Evolutionary conservation across 2,329 filamentous ascomycete genomes (phyloP).

Genomic region (Teratosphaeria zuluensis): DNA sequence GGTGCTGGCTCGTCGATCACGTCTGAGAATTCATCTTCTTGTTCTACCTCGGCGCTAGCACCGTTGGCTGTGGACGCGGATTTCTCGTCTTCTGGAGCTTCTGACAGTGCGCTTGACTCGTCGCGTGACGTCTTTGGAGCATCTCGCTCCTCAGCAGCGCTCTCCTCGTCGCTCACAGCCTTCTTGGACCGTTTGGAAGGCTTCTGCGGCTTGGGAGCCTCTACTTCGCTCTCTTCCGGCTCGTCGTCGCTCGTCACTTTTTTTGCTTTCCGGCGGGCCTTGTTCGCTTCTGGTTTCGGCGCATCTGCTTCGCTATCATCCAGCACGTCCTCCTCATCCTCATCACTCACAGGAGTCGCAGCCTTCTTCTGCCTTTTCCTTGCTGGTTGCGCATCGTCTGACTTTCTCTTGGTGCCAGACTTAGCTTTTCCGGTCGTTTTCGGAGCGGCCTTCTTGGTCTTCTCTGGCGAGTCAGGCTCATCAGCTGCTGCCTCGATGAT

Average conservation of each 20-base stretch:
- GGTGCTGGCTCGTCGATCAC: slow-evolving; percentile 68
- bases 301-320: slow-evolving; percentile 3
- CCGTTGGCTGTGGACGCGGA: slow-evolving; percentile 4
- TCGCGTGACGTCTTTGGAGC: background rate
- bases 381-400: slow-evolving; percentile 13
- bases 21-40: slow-evolving; percentile 57
- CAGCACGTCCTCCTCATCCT: background rate
- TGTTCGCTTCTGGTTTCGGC: background rate
- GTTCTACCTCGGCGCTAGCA: slow-evolving; percentile 8
- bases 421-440: slow-evolving; percentile 12
- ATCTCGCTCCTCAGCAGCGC: background rate
- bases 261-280: background rate
- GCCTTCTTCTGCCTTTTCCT: slow-evolving; percentile 18
- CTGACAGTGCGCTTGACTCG: slow-evolving; percentile 1
- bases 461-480: slow-evolving; percentile 12
- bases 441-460: slow-evolving; percentile 10
- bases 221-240: background rate
- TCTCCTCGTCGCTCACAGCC: background rate
- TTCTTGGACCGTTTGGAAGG: slow-evolving; percentile 1
- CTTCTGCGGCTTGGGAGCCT: slow-evolving; percentile 3
- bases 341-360: slow-evolving; percentile 5
- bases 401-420: slow-evolving; percentile 22
- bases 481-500: slow-evolving; percentile 46
- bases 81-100: background rate
- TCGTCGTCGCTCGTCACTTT: slow-evolving; percentile 4